Conservation (phyloP, 2,329 filamentous ascomycete species). For the Colletotrichum sp. region DNA sequence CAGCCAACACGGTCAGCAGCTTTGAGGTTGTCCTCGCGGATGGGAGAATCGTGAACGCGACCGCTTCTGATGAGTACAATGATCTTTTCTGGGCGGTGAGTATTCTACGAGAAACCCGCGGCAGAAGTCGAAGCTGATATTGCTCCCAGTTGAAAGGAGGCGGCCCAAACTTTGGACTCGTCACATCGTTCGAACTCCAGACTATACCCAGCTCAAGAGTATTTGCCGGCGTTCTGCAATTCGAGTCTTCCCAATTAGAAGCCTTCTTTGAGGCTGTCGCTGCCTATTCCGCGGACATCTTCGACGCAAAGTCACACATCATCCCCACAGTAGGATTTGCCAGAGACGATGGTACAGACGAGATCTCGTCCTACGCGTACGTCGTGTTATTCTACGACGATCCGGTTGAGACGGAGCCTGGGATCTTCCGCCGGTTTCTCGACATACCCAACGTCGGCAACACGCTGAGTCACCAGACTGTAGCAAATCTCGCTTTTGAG, state of each 20-base stretch:
- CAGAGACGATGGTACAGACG: not conserved
- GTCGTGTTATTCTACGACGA: not conserved
- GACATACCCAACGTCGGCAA: not conserved
- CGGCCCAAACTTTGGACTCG: not conserved
- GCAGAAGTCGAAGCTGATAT: not conserved
- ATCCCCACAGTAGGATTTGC: not conserved
- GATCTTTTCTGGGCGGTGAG: not conserved
- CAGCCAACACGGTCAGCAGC: not conserved
- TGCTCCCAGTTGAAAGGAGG: not conserved
- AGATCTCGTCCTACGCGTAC: not conserved
- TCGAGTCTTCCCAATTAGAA: not conserved
- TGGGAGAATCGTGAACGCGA: not conserved
- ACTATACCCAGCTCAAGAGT: not conserved
- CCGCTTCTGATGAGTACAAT: not conserved
- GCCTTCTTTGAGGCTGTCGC: not conserved
- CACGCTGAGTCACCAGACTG: not conserved
- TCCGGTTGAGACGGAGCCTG: not conserved
- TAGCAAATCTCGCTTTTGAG: not conserved
- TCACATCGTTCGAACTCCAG: not conserved
- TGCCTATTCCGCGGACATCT: not conserved
- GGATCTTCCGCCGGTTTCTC: not conserved
- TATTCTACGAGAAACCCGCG: fast-evolving
- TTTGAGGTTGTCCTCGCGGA: not conserved
- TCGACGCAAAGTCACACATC: not conserved
- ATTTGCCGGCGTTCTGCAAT: not conserved